Percentiles rank a stretch among this genome's conserved stretches.
Evolutionary conservation across 352 stramenopile species (phyloP).

Genomic region (Globisporangium carolinianum): DNA sequence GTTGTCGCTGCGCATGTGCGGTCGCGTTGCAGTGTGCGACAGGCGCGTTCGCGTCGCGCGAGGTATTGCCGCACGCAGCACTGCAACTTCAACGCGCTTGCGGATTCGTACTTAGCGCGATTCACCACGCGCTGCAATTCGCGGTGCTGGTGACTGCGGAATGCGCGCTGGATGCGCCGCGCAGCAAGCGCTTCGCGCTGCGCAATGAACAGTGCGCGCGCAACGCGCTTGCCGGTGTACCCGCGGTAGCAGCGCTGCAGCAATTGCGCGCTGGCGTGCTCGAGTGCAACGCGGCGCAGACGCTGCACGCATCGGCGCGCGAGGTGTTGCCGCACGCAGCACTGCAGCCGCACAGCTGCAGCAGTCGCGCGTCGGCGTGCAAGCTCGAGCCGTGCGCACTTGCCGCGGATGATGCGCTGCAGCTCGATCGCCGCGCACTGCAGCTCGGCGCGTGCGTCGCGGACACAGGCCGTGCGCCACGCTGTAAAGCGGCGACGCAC

Average conservation of each 20-base stretch:
- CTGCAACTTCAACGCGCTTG: slow-evolving; percentile 47
- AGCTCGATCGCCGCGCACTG: slow-evolving; percentile 64
- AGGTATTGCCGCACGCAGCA: slow-evolving; percentile 41
- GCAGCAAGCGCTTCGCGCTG: slow-evolving; percentile 55
- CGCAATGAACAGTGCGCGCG: slow-evolving; percentile 49
- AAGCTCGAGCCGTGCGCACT: slow-evolving; percentile 26
- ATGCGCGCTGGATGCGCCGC: slow-evolving; percentile 57
- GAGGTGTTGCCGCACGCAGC: slow-evolving; percentile 42
- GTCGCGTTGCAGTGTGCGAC: slow-evolving; percentile 11
- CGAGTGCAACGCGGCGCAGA: slow-evolving; percentile 26
- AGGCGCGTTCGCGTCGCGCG: slow-evolving; percentile 37
- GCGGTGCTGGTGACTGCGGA: slow-evolving; percentile 52
- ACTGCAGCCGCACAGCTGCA: slow-evolving; percentile 40
- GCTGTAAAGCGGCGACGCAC: slow-evolving; percentile 31
- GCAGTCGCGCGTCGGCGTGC: slow-evolving; percentile 16
- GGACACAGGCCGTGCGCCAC: slow-evolving; percentile 44
- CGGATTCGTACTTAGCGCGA: slow-evolving; percentile 50
- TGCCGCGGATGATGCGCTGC: slow-evolving; percentile 51
- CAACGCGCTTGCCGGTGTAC: slow-evolving; percentile 66
- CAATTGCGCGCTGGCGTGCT: slow-evolving; percentile 37
- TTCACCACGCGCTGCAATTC: slow-evolving; percentile 58
- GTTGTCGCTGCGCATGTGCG: slow-evolving; percentile 21
- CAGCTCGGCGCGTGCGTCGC: slow-evolving; percentile 51
- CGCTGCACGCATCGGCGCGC: slow-evolving; percentile 15
- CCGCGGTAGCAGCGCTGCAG: slow-evolving; percentile 77